Percentiles rank a stretch among this genome's conserved stretches.
Conservation (phyloP, 257 asterid species). For the Cinchona pubescens region DNA sequence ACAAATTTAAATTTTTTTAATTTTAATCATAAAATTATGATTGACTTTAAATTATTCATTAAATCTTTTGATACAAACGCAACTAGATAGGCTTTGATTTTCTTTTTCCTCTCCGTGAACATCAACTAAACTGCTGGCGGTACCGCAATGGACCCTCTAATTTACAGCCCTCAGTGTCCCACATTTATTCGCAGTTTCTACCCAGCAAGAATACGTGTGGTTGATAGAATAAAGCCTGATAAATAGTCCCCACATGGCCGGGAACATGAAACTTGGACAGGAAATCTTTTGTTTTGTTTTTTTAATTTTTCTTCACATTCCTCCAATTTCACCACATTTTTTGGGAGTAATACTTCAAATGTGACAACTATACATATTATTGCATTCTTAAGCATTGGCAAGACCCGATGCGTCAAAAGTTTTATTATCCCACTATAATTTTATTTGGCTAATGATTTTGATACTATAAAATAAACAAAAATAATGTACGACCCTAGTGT, state of each 20-base stretch:
- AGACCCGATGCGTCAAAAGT: too few relatives aligned
- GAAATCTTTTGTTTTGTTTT: background rate
- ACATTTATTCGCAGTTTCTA: conserved; percentile 13
- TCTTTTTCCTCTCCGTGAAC: background rate
- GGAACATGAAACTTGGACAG: background rate
- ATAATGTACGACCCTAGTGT: too few relatives aligned
- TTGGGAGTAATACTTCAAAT: background rate
- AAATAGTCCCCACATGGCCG: conserved; percentile 21
- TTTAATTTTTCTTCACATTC: background rate
- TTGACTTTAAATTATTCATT: too few relatives aligned
- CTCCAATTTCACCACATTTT: background rate
- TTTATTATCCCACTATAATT: too few relatives aligned
- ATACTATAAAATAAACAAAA: too few relatives aligned
- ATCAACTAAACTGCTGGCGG: conserved; percentile 4
- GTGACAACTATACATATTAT: background rate
- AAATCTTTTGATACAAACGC: too few relatives aligned
- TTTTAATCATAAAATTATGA: too few relatives aligned
- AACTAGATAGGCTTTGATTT: conserved; percentile 4
- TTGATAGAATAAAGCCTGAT: conserved; percentile 16
- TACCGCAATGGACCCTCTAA: background rate
- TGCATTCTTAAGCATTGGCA: background rate
- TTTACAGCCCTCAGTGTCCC: conserved; percentile 12
- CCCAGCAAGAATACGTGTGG: conserved; percentile 23
- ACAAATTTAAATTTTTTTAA: too few relatives aligned
- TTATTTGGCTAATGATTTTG: too few relatives aligned